These are phyloP conservation scores for Marasmius oreades DNA, from an alignment of 1,284 basidiomycete genomes.

Conservation along the genomic window DNA sequence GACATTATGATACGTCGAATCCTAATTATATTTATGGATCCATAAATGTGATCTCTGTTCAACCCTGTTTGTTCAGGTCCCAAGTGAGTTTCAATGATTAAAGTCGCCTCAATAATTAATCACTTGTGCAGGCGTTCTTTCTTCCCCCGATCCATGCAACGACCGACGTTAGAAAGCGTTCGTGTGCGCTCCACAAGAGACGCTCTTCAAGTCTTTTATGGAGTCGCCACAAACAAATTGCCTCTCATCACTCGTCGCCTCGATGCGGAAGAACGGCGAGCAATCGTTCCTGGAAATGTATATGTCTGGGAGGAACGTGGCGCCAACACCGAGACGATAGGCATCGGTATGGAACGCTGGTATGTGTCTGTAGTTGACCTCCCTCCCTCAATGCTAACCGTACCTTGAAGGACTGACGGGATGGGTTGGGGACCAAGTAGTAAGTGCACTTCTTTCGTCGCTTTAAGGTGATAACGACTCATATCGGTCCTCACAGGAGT, in stretches of 20 bases:
- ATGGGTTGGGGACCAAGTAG: conserved; percentile 79
- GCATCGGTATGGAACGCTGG: conserved; percentile 81
- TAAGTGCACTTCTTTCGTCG: conserved; percentile 26
- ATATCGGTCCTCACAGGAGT: conserved; percentile 40
- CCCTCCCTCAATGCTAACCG: neutral
- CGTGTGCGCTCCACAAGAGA: conserved; percentile 75
- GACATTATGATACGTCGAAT: conserved; percentile 24
- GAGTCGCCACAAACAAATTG: conserved; percentile 61
- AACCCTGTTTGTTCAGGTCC: conserved; percentile 23
- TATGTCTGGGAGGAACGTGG: conserved; percentile 85
- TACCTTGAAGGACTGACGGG: conserved; percentile 30
- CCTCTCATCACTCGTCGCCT: conserved; percentile 75
- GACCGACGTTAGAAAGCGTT: conserved; percentile 68
- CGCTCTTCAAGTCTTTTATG: conserved; percentile 75
- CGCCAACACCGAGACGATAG: conserved; percentile 71
- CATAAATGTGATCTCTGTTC: conserved; percentile 34
- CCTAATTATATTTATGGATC: conserved; percentile 39
- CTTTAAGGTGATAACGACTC: conserved; percentile 15
- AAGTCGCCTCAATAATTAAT: neutral
- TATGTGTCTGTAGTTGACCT: conserved; percentile 29
- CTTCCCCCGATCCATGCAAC: conserved; percentile 45
- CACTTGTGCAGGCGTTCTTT: conserved; percentile 12
- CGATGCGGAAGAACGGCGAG: conserved; percentile 69
- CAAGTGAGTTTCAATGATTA: neutral
- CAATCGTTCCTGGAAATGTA: conserved; percentile 67